Evolutionary conservation across 169 alveolate species (phyloP).

Genomic region (Ichthyophthirius multifiliis): DNA sequence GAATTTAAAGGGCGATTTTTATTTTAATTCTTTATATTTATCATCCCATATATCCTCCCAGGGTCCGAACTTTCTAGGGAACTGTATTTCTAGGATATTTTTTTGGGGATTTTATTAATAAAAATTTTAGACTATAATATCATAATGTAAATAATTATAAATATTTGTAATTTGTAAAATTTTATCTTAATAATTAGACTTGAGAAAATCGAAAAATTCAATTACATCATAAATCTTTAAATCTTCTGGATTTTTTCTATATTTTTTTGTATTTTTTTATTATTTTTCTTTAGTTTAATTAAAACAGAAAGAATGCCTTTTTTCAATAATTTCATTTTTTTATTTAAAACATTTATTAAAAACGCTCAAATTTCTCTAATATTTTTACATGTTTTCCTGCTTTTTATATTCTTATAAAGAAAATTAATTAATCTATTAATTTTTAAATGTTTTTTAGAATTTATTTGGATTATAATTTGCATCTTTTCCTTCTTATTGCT

Average conservation of each 20-base stretch:
- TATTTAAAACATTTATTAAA: not conserved
- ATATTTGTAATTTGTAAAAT: not conserved
- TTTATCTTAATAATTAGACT: not conserved
- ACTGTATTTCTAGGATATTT: not conserved
- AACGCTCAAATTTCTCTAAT: not conserved
- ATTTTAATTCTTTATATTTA: not conserved
- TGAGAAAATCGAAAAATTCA: not conserved
- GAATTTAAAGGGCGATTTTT: conserved; percentile 15
- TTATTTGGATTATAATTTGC: not conserved
- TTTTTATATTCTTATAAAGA: not conserved
- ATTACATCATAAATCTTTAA: not conserved
- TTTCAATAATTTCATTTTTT: not conserved
- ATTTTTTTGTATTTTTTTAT: no score
- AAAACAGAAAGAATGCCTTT: no score
- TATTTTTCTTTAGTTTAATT: no score
- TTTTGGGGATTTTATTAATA: conserved; percentile 12
- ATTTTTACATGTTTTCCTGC: not conserved
- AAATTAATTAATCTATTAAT: not conserved
- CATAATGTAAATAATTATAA: conserved; percentile 19
- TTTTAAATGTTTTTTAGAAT: no score
- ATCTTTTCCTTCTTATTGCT: not conserved
- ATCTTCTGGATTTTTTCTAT: not conserved
- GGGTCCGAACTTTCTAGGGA: not conserved
- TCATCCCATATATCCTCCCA: conserved; percentile 13
- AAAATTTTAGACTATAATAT: conserved; percentile 17